Base-by-base conservation (phyloP, 1,284 basidiomycete species). In the Boletus semigastroideus region DNA sequence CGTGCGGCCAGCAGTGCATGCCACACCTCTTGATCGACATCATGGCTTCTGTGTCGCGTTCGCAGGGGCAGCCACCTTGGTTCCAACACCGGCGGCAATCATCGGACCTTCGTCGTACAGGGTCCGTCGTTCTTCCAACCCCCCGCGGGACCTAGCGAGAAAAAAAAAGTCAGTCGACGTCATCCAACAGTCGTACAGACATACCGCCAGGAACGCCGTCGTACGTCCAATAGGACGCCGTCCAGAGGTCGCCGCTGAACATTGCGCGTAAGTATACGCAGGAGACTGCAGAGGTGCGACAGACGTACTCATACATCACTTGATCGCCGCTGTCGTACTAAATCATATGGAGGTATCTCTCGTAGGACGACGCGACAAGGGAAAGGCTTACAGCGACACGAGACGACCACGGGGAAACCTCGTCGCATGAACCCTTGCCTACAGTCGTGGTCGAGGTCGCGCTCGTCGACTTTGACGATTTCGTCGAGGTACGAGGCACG, bases 341-440 rank as follows among this genome's bases (percentile, higher is more conserved):
- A 5, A n/a, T n/a, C n/a, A n/a, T n/a, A n/a, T n/a, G n/a, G n/a
- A n/a, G n/a, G n/a, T n/a, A n/a, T n/a, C n/a, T 17, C 22, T 22
- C 22, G 5, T 22, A 3, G 14, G 1, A 1, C 11, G 19, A 47
- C 2, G 41, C 11, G 1, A n/a, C 8, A 22, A 16, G 2, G n/a
- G 38, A 13, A 20, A 11, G 9, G 69, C 79, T 53, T 59, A 83
- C 80, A 6, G 74, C 70, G 17, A 74, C 65, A 16, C 62, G 62
- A 27, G 69, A 67, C 22, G 67, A 62, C 83, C 82, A 84, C 0
- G 78, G 58, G 10, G 75, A 65, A 39, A 80, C 71, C 11, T 75
- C 73, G 0, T 71, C 67, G 56, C 83, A 84, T 59, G 68, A 73
- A 12, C 74, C 52, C 0, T 51, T 43, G 3, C 57, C 27, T 3